phyloP scores from a whole-genome alignment of 768 basidiomycete species.

The Russula olivacea region DNA sequence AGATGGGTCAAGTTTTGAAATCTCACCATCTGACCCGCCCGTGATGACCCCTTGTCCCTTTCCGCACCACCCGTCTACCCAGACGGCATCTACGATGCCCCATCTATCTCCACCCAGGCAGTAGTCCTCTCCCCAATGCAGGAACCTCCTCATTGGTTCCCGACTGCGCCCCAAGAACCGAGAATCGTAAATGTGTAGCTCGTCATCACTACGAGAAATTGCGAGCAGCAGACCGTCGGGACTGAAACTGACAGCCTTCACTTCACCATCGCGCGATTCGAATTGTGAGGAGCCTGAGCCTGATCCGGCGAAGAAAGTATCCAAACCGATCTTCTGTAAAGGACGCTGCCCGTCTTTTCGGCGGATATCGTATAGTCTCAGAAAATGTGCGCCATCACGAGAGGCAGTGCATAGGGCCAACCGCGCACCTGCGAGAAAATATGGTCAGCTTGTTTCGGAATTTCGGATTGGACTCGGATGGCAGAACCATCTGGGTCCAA shows the following conservation, averaged over 20 bases:
- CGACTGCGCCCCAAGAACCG: constrained; percentile 17
- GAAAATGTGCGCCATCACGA: not conserved
- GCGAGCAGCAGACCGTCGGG: constrained; percentile 22
- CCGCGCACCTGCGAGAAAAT: constrained; percentile 2
- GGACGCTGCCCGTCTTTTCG: constrained; percentile 7
- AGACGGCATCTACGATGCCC: constrained; percentile 21
- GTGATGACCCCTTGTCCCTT: constrained; percentile 18
- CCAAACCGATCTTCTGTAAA: not conserved
- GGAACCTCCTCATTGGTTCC: constrained; percentile 11
- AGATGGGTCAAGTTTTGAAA: not conserved
- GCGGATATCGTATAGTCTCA: constrained; percentile 21
- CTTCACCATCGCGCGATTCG: constrained; percentile 14
- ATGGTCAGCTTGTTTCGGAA: not conserved
- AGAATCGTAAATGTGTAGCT: constrained; percentile 22
- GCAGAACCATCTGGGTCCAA: constrained; percentile 16
- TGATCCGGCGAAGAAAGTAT: not conserved
- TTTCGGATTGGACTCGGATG: not conserved
- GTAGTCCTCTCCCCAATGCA: constrained; percentile 22
- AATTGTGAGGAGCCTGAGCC: too few relatives aligned
- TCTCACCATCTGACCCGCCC: constrained; percentile 24
- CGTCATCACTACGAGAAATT: constrained; percentile 22
- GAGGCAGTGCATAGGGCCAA: constrained; percentile 20
- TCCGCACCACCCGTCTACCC: constrained; percentile 23
- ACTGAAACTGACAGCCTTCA: constrained; percentile 20
- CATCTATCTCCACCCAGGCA: constrained; percentile 9